Base-by-base conservation (phyloP, 441 rosid species). In the Croton setiger region DNA sequence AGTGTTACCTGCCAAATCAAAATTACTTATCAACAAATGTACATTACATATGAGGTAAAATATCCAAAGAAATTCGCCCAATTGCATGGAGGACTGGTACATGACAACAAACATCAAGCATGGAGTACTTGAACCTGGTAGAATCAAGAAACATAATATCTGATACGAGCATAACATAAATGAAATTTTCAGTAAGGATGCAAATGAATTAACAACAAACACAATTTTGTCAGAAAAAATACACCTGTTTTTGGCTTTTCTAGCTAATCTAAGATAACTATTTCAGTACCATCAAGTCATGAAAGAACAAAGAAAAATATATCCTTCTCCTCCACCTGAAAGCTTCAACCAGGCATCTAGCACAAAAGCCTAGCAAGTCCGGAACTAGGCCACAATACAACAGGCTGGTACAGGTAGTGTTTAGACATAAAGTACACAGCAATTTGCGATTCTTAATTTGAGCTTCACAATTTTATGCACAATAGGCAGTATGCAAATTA, bases 1-100 rank as follows among this genome's bases (percentile, higher is more conserved):
- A 64, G 23, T 39, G 55, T 60, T 18, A 60, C 75, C 78, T 55
- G 60, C 41, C 52, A 69, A 62, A 66, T 61, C 64, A 68, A 52
- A 66, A 52, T 9, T 23, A 23, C 4, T 27, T 14, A 33, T 21
- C 12, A 23, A 27, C 31, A 27, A 27, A 54, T 54, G 59, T 21
- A 54, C 3, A 31, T n/a, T 23, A 23, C 35, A 54, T 20, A 54
- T 4, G 23, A 33, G 12, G 13, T 4, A 14, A 54, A 21, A 18
- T 2, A 52, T 7, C 0, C 15, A 11, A 54, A 54, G 9, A 54
- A 23, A 54, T 23, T 12, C 17, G 4, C 36, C 15, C 17, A 23
- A 55, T 9, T 54, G 5, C 27, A 55, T 12, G 36, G 27, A 23
- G 36, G 0, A 53, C n/a, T 7, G 17, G 8, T 53, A 9, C 5